These are phyloP conservation scores for Cryptosporidium andersoni DNA, from an alignment of 169 alveolate species.

Conservation along the genomic window DNA sequence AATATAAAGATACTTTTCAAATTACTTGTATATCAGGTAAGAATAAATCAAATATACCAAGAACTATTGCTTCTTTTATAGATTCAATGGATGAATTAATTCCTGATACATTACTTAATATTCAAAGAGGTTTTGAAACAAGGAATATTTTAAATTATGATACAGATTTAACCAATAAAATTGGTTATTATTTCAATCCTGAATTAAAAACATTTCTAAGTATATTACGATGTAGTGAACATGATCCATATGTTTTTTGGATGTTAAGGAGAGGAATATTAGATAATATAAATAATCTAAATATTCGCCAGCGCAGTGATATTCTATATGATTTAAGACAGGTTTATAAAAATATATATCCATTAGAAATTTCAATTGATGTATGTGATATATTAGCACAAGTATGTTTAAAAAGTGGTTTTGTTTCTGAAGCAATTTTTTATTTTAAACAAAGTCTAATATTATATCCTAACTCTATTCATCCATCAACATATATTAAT, in stretches of 20 bases:
- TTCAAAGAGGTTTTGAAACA: constrained; percentile 54
- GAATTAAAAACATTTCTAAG: constrained; percentile 60
- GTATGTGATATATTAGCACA: constrained; percentile 59
- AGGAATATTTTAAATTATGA: neutral
- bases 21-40: constrained; percentile 75
- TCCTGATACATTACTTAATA: constrained; percentile 44
- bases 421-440: constrained; percentile 56
- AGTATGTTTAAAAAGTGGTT: constrained; percentile 64
- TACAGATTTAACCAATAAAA: neutral
- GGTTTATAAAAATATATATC: constrained; percentile 55
- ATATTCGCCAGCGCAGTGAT: constrained; percentile 51
- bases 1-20: constrained; percentile 83
- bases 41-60: constrained; percentile 35
- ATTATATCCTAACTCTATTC: constrained; percentile 54
- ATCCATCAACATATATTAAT: constrained; percentile 62
- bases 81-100: constrained; percentile 44
- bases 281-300: constrained; percentile 24
- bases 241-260: constrained; percentile 63
- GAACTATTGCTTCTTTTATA: constrained; percentile 45
- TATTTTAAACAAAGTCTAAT: constrained; percentile 45
- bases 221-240: constrained; percentile 32
- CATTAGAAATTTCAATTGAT: constrained; percentile 44
- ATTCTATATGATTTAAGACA: constrained; percentile 23
- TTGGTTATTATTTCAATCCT: neutral
- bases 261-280: constrained; percentile 40